Conservation (phyloP, 2,329 filamentous ascomycete genomes). For the Mollisia scopiformis region DNA sequence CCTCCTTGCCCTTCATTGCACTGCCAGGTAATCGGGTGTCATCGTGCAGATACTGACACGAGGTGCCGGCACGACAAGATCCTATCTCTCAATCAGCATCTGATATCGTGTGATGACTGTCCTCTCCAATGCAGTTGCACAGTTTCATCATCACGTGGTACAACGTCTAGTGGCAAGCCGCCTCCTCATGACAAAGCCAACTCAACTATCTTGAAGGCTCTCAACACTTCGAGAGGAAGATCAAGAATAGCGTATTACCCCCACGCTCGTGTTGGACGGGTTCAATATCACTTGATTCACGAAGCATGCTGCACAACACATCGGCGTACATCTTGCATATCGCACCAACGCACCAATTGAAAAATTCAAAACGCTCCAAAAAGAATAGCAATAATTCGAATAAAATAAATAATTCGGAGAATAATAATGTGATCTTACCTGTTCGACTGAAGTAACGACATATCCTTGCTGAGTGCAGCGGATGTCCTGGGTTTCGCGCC, state of each 20-base stretch:
- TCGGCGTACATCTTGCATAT: constrained; percentile 16
- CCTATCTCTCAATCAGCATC: constrained; percentile 41
- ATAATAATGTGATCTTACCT: constrained; percentile 26
- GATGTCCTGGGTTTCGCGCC: constrained; percentile 24
- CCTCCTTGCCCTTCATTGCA: constrained; percentile 9
- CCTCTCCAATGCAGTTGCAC: constrained; percentile 15
- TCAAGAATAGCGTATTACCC: constrained; percentile 15
- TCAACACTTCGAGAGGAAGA: constrained; percentile 18
- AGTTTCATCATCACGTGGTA: constrained; percentile 31
- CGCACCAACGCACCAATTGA: constrained; percentile 33
- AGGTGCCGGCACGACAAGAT: constrained; percentile 51
- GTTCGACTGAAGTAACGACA: constrained; percentile 35
- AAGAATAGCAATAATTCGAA: constrained; percentile 5
- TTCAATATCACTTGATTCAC: constrained; percentile 33
- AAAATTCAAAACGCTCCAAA: constrained; percentile 30
- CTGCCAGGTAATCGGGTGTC: constrained; percentile 27
- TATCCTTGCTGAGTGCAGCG: constrained; percentile 23
- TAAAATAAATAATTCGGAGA: neutral
- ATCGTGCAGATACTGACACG: constrained; percentile 54
- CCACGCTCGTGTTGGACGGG: constrained; percentile 24
- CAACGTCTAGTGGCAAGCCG: constrained; percentile 17
- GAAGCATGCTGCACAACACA: constrained; percentile 33
- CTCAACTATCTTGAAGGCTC: constrained; percentile 6
- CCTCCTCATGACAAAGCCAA: constrained; percentile 24
- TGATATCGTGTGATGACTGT: constrained; percentile 18